Evolutionary conservation across 345 rosid genomes (phyloP).

Genomic region (Triadica sebifera): DNA sequence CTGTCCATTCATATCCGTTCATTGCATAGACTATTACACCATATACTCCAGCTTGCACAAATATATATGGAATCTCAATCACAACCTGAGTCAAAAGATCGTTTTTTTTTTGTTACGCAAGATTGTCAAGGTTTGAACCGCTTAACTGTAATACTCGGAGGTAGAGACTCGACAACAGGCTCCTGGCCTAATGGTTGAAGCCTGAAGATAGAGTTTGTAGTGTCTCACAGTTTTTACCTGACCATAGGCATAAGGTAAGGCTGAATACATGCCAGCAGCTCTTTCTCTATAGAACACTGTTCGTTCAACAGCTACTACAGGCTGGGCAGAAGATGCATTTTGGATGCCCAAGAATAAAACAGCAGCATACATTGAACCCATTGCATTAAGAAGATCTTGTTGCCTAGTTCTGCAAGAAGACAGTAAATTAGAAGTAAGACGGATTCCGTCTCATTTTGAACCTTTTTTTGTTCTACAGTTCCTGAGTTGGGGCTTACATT

Average conservation of each 20-base stretch:
- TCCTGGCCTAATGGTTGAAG: no score
- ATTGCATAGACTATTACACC: conserved; percentile 17
- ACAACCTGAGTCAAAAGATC: conserved; percentile 11
- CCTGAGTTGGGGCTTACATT: conserved; percentile 36
- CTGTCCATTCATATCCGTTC: conserved; percentile 14
- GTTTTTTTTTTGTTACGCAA: no score
- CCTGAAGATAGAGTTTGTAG: not conserved
- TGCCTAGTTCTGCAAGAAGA: conserved; percentile 33
- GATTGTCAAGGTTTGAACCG: no score
- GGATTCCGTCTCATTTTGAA: no score
- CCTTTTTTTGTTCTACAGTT: no score
- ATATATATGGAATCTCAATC: conserved; percentile 20
- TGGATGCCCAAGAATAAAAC: conserved; percentile 65
- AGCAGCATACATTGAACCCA: conserved; percentile 74
- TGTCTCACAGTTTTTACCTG: conserved; percentile 29
- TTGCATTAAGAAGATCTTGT: conserved; percentile 61
- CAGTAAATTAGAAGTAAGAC: no score
- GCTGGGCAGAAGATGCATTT: conserved; percentile 51
- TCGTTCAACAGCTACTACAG: conserved; percentile 60
- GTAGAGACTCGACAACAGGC: no score
- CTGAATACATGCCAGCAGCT: no score
- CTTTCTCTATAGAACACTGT: conserved; percentile 68
- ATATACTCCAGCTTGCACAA: conserved; percentile 17
- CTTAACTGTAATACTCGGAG: no score
- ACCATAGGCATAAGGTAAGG: conserved; percentile 68